Evolutionary conservation across 2,329 filamentous ascomycete genomes (phyloP).

Genomic region (Orbilia blumenaviensis): DNA sequence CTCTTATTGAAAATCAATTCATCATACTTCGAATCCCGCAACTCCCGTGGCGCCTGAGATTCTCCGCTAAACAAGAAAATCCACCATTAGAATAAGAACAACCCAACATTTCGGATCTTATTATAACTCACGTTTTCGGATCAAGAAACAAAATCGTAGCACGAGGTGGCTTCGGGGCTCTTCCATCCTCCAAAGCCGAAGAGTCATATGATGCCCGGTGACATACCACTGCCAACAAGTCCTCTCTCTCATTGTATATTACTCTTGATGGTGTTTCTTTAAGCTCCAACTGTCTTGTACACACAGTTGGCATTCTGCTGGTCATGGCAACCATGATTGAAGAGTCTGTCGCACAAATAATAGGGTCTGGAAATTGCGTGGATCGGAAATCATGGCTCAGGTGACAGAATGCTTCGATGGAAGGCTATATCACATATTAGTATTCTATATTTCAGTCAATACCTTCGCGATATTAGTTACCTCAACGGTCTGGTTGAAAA

Average conservation of each 20-base stretch:
- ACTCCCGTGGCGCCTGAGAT: constrained; percentile 48
- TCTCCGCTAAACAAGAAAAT: constrained; percentile 53
- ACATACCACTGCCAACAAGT: constrained; percentile 56
- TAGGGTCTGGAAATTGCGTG: constrained; percentile 54
- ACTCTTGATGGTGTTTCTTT: constrained; percentile 57
- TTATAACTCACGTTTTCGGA: constrained; percentile 55
- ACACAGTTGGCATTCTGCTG: constrained; percentile 55
- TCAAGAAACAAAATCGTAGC: constrained; percentile 55
- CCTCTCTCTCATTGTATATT: constrained; percentile 55
- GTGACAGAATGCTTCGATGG: constrained; percentile 37
- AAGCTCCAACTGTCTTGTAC: constrained; percentile 55
- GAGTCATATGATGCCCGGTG: constrained; percentile 46
- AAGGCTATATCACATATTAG: constrained; percentile 29
- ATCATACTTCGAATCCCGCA: constrained; percentile 55
- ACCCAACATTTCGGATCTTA: not conserved
- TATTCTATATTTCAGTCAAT: not conserved
- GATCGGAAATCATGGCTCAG: constrained; percentile 52
- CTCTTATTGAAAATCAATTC: constrained; percentile 57
- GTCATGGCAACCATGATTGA: constrained; percentile 56
- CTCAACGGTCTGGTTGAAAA: constrained; percentile 45
- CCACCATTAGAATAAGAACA: not conserved
- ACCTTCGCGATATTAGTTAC: not conserved
- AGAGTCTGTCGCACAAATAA: constrained; percentile 56
- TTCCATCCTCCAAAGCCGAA: not conserved
- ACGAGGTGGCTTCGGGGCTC: not conserved